Conservation (phyloP, 2,329 filamentous ascomycete species). For the Neofusicoccum sp. region DNA sequence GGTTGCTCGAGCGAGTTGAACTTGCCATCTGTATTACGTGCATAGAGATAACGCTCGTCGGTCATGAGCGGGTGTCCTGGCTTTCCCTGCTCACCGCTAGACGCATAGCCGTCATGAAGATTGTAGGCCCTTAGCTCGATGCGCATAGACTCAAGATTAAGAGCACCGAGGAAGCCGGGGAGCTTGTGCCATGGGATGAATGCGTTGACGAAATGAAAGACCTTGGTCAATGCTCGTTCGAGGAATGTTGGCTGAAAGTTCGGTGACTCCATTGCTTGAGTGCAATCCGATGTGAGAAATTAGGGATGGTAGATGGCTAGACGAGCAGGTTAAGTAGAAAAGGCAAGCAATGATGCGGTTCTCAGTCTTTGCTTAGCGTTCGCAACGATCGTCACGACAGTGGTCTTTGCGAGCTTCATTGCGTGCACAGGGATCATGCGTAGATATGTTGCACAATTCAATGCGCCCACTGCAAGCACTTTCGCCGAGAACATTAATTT, state of each 20-base stretch:
- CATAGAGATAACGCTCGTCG: conserved; percentile 33
- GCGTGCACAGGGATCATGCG: too few species aligned
- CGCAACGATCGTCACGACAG: too few species aligned
- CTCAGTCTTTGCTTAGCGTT: too few species aligned
- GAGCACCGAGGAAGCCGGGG: conserved; percentile 39
- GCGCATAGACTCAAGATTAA: conserved; percentile 44
- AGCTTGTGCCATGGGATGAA: conserved; percentile 46
- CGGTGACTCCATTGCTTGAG: not conserved
- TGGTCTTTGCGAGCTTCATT: too few species aligned
- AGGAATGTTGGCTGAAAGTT: not conserved
- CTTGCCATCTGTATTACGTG: conserved; percentile 45
- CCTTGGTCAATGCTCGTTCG: conserved; percentile 30
- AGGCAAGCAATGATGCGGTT: too few species aligned
- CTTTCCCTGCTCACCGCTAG: conserved; percentile 38
- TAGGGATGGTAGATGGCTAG: too few species aligned
- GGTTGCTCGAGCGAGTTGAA: conserved; percentile 44
- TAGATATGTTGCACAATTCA: too few species aligned
- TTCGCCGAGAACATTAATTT: too few species aligned
- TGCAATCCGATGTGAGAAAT: too few species aligned
- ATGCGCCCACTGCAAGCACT: too few species aligned
- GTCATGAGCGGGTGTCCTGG: conserved; percentile 27
- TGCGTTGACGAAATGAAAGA: conserved; percentile 41
- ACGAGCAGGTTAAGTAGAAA: too few species aligned
- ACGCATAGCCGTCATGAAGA: conserved; percentile 44
- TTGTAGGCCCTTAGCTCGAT: conserved; percentile 46